Evolutionary conservation across 805 yeast genomes (phyloP).

Genomic region (Brettanomyces nanus): DNA sequence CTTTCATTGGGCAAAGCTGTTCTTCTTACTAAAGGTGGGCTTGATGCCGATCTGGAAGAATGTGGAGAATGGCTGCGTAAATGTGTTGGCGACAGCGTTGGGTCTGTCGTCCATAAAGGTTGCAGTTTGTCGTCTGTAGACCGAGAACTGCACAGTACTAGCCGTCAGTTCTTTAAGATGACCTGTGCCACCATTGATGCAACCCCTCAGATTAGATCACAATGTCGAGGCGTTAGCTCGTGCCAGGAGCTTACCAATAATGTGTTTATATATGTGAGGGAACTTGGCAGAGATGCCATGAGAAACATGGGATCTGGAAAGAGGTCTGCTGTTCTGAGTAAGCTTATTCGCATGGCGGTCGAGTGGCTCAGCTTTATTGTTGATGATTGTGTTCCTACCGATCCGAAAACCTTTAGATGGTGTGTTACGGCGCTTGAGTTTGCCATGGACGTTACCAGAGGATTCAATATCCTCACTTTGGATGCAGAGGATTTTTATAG

Average conservation of each 20-base stretch:
- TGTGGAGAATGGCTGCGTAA: constrained; percentile 51
- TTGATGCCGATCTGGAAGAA: constrained; percentile 41
- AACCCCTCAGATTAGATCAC: constrained; percentile 41
- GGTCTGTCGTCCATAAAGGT: constrained; percentile 48
- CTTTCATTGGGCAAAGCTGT: constrained; percentile 46
- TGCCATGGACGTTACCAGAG: constrained; percentile 90
- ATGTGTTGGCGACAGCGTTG: constrained; percentile 46
- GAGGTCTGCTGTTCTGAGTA: constrained; percentile 60
- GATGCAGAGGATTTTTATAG: constrained; percentile 66
- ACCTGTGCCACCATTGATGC: constrained; percentile 58
- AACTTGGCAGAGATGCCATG: constrained; percentile 67
- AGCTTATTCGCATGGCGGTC: constrained; percentile 65
- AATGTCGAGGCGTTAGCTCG: constrained; percentile 49
- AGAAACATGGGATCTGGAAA: constrained; percentile 51
- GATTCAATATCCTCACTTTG: constrained; percentile 77
- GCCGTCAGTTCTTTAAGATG: constrained; percentile 60
- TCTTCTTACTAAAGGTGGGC: constrained; percentile 64
- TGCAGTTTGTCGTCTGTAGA: constrained; percentile 71
- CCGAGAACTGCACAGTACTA: constrained; percentile 57
- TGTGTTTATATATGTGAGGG: constrained; percentile 70
- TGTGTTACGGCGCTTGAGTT: constrained; percentile 93
- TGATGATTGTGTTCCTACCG: constrained; percentile 92
- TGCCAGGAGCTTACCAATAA: constrained; percentile 73
- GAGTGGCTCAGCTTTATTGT: constrained; percentile 92
- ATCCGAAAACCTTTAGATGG: constrained; percentile 88